Evolutionary conservation across 2,329 filamentous ascomycete species (phyloP), one percentile per base, ranked within the genome.

Genomic region (Epichloe baconii): DNA sequence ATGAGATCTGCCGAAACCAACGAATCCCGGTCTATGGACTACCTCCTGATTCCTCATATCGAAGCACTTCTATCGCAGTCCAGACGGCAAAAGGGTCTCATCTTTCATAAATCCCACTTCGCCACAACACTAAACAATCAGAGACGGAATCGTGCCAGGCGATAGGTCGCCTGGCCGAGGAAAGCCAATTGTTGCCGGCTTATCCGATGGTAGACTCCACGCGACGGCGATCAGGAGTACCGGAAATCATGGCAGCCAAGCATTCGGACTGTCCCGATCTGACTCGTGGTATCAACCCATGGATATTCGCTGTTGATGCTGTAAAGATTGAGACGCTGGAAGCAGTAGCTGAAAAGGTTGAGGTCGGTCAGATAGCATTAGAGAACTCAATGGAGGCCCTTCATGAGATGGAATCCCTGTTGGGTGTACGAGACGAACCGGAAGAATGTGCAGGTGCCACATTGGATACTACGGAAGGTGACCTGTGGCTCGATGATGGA

Each of bases 321-420:
- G 78, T 79, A 56, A 81, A 80, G 57, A 76, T 80, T 50, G 66
- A 72, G 2, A 80, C 74, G 1, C 70, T 81, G 11, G 78, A 83
- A 58, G 64, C 68, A 8, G 76, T 83, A 11, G 74, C 76, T 8
- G 79, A 82, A 59, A 77, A 74, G 54, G 71, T 83, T 3, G 79
- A 84, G 49, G 68, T 72, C 49, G 80, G 80, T 0, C 75, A 80
- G 56, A 59, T 75, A 12, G 76, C 77, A 3, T 64, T 83, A 19
- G 76, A 79, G 51, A 69, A 70, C 17, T 75, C 77, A 12, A 73
- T 75, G 60, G 64, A 69, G 47, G 66, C 67, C 1, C 58, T 84
- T 3, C 65, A 66, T n/a, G 69, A 78, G 44, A 70, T 79, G 11
- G 68, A 76, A 48, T 61, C 65, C 40, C 65, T 82, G 6, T 60